Evolutionary conservation across 1,139 yeast species (phyloP), one percentile per base, ranked within the genome.

Genomic region (Saccharomyces hybrid): DNA sequence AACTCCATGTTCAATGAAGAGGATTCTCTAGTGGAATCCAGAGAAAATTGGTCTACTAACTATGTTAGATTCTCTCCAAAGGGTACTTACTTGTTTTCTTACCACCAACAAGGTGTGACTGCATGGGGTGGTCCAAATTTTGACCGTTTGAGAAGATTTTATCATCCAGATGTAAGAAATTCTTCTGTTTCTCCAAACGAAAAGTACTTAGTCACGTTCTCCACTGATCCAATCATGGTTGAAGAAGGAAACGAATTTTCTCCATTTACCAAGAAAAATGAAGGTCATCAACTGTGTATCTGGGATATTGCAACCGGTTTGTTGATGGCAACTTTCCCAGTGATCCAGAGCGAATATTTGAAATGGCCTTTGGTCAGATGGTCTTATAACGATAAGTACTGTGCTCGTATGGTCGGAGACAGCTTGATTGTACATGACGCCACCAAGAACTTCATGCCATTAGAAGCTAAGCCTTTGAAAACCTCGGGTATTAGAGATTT

Each of bases 281-380:
- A 84, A 65, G 99, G 99, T 60, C 97, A 93, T 75, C 88, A 89
- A 73, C 80, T 95, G 64, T 95, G 93, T 55, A 83, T 95, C 60
- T 95, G 99, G 99, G 95, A 91, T 66, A 78, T 91, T 65, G 77
- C 80, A 57, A 84, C 96, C 46, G 93, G 95, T 60, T 79, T 88
- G 61, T 89, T 95, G 51, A 82, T 84, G 59, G 83, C 96, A 72
- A 88, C 97, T 23, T 93, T 95, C 80, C 95, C 96, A 46, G 78
- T 89, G 66, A 89, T 95, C 57, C 91, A 95, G 61, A 82, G 80
- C 66, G 79, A 81, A 69, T 86, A 84, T 69, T 83, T 89, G 83
- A 84, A 87, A 61, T 93, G 99, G 99, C 99, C 99, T 51, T 82
- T 93, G 69, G 86, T 95, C 70, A 91, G 90, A 74, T 95, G 99